phyloP scores from a whole-genome alignment of 2,329 filamentous ascomycete species.

The Myriosclerotinia duriaeana region DNA sequence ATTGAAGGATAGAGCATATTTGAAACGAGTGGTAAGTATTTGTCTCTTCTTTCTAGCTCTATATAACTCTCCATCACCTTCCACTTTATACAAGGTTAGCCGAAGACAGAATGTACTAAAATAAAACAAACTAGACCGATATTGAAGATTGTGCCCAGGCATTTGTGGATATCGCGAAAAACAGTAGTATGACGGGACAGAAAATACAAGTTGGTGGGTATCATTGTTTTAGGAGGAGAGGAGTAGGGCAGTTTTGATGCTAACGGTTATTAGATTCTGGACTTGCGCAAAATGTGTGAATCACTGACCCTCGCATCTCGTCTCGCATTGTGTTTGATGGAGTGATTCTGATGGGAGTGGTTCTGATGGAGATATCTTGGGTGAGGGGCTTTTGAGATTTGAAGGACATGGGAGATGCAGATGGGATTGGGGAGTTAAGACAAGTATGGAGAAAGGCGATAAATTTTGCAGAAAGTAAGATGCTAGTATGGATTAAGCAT shows the following conservation, averaged over 20 bases:
- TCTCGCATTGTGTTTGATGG: too few species aligned
- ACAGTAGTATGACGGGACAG: constrained; percentile 42
- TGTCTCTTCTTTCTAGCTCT: neutral
- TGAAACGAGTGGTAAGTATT: constrained; percentile 55
- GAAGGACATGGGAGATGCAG: too few species aligned
- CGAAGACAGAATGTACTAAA: neutral
- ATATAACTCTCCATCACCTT: too few species aligned
- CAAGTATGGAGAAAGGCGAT: neutral
- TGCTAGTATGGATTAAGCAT: neutral
- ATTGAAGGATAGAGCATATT: constrained; percentile 50
- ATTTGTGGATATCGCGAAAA: constrained; percentile 55
- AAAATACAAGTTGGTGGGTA: constrained; percentile 39
- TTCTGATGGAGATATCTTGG: too few species aligned
- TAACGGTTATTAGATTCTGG: constrained; percentile 16
- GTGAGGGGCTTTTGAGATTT: too few species aligned
- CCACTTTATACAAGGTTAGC: too few species aligned
- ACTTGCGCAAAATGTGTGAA: constrained; percentile 17
- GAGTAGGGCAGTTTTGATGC: neutral
- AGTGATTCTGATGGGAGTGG: too few species aligned
- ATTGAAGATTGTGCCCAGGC: constrained; percentile 55
- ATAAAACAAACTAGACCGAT: constrained; percentile 43
- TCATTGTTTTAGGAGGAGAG: neutral
- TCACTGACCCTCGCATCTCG: too few species aligned
- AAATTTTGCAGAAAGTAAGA: neutral
- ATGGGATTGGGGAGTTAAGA: neutral